Conservation (phyloP, 2,329 filamentous ascomycete species). For the Alternaria metachromatica region DNA sequence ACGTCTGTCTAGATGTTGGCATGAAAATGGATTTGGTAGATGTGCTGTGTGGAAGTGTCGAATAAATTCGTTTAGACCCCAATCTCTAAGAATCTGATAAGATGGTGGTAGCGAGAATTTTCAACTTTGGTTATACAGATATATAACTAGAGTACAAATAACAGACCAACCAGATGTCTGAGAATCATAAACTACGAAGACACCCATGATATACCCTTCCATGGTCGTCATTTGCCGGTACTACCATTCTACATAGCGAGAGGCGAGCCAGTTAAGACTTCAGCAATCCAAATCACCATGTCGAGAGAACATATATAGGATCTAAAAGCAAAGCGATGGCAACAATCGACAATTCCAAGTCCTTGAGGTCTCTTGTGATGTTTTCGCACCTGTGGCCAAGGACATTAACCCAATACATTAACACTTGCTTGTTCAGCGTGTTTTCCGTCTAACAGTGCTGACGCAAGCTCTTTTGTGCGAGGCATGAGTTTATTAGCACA, state of each 20-base stretch:
- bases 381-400: neutral
- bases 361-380: neutral
- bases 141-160: neutral
- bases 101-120: neutral
- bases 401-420: neutral
- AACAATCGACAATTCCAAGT: neutral
- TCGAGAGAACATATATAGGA: neutral
- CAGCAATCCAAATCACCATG: neutral
- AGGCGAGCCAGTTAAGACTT: neutral
- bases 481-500: neutral
- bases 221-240: neutral
- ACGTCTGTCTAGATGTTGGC: neutral
- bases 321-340: neutral
- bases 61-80: neutral
- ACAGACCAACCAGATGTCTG: neutral
- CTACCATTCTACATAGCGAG: accelerated
- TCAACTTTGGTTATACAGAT: neutral
- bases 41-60: neutral
- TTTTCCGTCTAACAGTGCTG: neutral
- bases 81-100: neutral
- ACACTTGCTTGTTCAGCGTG: neutral
- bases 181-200: neutral
- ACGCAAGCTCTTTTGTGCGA: neutral
- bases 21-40: neutral
- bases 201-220: no score